Evolutionary conservation across 1,139 yeast genomes (phyloP).

Genomic region (Zygosaccharomyces sapae): DNA sequence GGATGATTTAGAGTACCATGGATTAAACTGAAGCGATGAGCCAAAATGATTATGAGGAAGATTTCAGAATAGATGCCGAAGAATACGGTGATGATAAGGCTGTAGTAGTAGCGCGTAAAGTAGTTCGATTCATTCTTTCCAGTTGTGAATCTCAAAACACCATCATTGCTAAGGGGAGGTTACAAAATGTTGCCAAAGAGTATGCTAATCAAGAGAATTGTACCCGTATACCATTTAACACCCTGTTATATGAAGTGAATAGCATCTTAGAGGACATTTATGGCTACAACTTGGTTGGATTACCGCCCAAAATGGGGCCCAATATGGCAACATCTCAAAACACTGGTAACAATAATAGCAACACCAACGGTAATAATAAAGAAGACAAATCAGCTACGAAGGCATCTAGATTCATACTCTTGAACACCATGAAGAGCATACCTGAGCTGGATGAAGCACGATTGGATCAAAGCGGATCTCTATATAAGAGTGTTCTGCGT

Average conservation of each 20-base stretch:
- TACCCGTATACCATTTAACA: constrained; percentile 15
- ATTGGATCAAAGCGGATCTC: constrained; percentile 14
- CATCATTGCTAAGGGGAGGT: constrained; percentile 21
- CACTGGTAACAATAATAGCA: background rate
- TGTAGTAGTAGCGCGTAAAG: constrained; percentile 17
- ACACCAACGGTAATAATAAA: background rate
- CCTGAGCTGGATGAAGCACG: constrained; percentile 19
- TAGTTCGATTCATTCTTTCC: constrained; percentile 25
- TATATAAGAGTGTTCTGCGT: constrained; percentile 18
- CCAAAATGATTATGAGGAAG: constrained; percentile 3
- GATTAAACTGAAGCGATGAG: background rate
- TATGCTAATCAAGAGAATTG: constrained; percentile 21
- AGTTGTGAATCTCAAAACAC: constrained; percentile 23
- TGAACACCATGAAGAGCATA: constrained; percentile 18
- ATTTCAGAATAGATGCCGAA: background rate
- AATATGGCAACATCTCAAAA: background rate
- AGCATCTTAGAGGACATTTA: constrained; percentile 23
- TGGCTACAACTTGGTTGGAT: constrained; percentile 26
- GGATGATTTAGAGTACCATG: background rate
- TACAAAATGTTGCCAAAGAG: constrained; percentile 23
- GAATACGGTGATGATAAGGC: constrained; percentile 8
- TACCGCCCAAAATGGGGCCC: constrained; percentile 16
- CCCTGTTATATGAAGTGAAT: constrained; percentile 19
- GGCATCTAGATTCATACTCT: constrained; percentile 25
- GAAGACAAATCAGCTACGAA: constrained; percentile 13